Base-by-base conservation (phyloP, 2,329 filamentous ascomycete species). In the Claviceps purpurea region DNA sequence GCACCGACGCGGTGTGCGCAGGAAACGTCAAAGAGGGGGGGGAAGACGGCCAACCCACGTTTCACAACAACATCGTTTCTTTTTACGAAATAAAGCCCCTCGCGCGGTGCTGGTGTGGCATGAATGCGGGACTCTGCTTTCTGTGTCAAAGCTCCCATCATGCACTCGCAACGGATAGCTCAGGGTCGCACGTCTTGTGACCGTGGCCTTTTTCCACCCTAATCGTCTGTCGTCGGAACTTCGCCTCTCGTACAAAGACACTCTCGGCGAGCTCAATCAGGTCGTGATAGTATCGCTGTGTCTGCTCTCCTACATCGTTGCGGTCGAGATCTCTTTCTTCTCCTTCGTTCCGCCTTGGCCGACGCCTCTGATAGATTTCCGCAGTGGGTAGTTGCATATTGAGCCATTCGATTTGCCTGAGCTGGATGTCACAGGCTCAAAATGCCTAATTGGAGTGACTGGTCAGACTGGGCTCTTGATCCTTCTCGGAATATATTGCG, bases 401-500 rank as follows among this genome's bases (percentile, higher is more conserved):
- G n/a, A 45, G 18, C 20, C 8, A 40, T 20, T n/a, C 6, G 10
- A 1, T 40, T 37, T 22, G 22, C n/a, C 37, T 52, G n/a, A 39
- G 18, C 30, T 50, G 34, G 41, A 47, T 47, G 37, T 8, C 30
- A 37, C 37, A 30, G 39, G 40, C 13, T 41, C 42, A 54, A 39
- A 18, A 54, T 54, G 53, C 37, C 40, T 37, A 8, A 54, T 41
- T 64, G 60, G 61, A 57, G 59, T 44, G 53, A 54, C 30, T 64
- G 59, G 60, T 62, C 61, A 20, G 57, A 60, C 30, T 64, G 61
- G 62, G 56, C 51, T 42, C 57, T 54, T 52, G 59, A 62, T 51
- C 54, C 54, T 45, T 48, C 49, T 13, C 52, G 52, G 24, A 45
- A 54, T 24, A 47, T 55, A 10, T 57, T 56, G 47, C 61, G 60